Conservation (phyloP, 164 flowering plant genomes). For the Sedum album region DNA sequence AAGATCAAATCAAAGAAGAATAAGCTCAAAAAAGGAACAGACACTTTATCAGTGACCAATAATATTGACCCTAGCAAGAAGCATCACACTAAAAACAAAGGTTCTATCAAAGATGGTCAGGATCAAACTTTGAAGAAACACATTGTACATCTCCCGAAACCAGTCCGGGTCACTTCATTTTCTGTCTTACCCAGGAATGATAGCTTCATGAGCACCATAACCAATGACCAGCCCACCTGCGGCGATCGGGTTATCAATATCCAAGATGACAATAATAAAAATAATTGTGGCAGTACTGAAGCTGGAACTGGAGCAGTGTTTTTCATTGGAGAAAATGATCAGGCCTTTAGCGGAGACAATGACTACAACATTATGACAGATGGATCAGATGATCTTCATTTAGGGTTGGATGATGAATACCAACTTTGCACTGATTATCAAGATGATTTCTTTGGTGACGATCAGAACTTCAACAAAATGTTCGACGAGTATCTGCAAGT, state of each 20-base stretch:
- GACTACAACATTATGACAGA: background rate
- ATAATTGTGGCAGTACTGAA: background rate
- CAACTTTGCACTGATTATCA: background rate
- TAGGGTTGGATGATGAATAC: too few relatives aligned
- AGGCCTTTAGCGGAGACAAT: background rate
- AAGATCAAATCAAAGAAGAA: conserved; percentile 7
- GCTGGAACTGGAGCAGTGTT: background rate
- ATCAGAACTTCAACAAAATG: conserved; percentile 3
- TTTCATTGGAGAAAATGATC: conserved; percentile 3
- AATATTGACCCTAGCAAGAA: background rate
- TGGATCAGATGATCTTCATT: conserved; percentile 1
- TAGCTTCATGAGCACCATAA: background rate
- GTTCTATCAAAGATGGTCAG: background rate
- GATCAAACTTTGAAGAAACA: background rate
- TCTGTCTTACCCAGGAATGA: background rate
- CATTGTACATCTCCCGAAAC: background rate
- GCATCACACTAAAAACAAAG: background rate
- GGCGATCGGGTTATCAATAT: background rate
- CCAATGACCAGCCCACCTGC: background rate
- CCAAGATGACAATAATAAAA: background rate
- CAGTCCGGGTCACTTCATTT: conserved; percentile 1
- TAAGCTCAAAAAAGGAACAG: background rate
- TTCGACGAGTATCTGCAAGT: conserved; percentile 2
- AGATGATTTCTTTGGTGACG: too few relatives aligned
- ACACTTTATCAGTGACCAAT: background rate